A percentile compares a stretch with the other conserved stretches of the same genome.
Evolutionary conservation across 495 filamentous ascomycete species (phyloP).

Genomic region (Tuber magnatum): DNA sequence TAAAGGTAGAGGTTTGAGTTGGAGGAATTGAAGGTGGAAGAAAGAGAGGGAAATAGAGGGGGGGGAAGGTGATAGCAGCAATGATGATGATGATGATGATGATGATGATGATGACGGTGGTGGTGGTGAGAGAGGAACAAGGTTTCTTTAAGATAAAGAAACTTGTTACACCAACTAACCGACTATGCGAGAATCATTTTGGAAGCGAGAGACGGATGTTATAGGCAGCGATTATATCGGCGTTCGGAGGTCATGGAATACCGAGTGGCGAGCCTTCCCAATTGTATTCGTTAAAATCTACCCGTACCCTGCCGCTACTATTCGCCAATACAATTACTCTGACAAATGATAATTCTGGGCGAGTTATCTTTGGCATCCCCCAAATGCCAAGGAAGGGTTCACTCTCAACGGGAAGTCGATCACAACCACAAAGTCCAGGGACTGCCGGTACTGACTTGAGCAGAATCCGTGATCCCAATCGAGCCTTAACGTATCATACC

Average conservation of each 20-base stretch:
- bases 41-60: background rate
- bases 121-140: background rate
- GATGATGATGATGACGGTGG: background rate
- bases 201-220: background rate
- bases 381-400: background rate
- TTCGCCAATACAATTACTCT: background rate
- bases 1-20: background rate
- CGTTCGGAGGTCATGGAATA: background rate
- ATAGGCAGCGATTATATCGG: background rate
- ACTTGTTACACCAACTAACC: background rate
- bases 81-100: background rate
- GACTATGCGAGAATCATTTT: background rate
- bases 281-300: background rate
- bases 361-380: background rate
- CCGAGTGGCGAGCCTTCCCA: background rate
- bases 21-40: background rate
- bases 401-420: no score
- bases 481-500: no score
- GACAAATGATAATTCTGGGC: background rate
- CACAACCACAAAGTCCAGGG: no score
- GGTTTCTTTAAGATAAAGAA: background rate
- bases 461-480: no score
- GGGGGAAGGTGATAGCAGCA: background rate
- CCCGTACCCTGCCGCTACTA: background rate
- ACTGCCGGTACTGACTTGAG: no score